phyloP scores from a whole-genome alignment of 2,329 filamentous ascomycete genomes.

The Pestalotiopsis sp. region DNA sequence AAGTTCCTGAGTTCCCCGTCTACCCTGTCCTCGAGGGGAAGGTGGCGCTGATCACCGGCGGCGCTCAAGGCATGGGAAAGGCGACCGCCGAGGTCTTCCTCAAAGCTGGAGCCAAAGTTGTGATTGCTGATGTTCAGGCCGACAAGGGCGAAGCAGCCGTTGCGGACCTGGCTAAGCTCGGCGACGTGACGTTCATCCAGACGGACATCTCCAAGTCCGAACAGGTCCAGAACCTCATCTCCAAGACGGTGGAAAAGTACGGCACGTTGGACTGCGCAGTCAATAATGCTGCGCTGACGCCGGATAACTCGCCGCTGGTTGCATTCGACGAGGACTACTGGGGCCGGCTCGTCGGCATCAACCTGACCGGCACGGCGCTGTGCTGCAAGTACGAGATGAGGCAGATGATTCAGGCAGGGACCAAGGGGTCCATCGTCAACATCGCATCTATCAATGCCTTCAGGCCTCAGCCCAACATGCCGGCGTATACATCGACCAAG shows the following conservation, averaged over 20 bases:
- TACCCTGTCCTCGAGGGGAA: slow-evolving; percentile 23
- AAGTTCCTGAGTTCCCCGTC: slow-evolving; percentile 14
- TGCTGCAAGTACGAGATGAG: slow-evolving; percentile 41
- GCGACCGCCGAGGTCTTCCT: slow-evolving; percentile 27
- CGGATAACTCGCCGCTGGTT: slow-evolving; percentile 27
- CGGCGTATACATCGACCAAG: slow-evolving; percentile 44
- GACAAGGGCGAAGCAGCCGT: slow-evolving; percentile 21
- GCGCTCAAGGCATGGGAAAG: slow-evolving; percentile 33
- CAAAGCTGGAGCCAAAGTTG: slow-evolving; percentile 28
- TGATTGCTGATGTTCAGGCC: slow-evolving; percentile 22
- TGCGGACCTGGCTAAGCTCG: slow-evolving; percentile 18
- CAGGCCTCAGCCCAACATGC: slow-evolving; percentile 36
- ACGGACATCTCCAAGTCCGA: slow-evolving; percentile 26
- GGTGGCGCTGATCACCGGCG: slow-evolving; percentile 29
- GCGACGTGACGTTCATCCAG: slow-evolving; percentile 24
- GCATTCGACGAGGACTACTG: slow-evolving; percentile 39
- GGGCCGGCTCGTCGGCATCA: slow-evolving; percentile 38
- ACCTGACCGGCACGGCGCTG: slow-evolving; percentile 41
- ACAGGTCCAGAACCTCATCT: slow-evolving; percentile 23
- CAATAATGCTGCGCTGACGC: slow-evolving; percentile 38
- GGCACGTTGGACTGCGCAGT: slow-evolving; percentile 44
- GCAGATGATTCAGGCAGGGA: slow-evolving; percentile 38
- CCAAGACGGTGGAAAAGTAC: slow-evolving; percentile 34
- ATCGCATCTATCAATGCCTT: slow-evolving; percentile 42
- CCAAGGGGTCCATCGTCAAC: slow-evolving; percentile 39